Conservation (phyloP, 805 yeast species). For the Cyberlindnera mycetangii region DNA sequence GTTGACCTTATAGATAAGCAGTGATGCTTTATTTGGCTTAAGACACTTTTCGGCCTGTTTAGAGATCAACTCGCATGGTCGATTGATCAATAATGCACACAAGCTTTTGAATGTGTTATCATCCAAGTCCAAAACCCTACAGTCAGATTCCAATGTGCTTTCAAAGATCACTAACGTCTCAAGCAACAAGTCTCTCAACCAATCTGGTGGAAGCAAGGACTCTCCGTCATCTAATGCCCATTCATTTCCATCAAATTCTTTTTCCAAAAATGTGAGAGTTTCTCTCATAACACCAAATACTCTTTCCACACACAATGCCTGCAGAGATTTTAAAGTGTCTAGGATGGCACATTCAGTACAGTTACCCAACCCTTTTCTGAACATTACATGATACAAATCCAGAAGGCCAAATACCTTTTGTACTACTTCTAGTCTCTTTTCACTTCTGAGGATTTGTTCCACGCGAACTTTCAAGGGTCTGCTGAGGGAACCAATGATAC, state of each 20-base stretch:
- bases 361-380: constrained; percentile 31
- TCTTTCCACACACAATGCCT: constrained; percentile 36
- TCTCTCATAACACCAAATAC: constrained; percentile 38
- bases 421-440: constrained; percentile 51
- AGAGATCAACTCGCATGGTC: constrained; percentile 31
- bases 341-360: constrained; percentile 24
- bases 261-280: constrained; percentile 29
- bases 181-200: constrained; percentile 65
- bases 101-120: constrained; percentile 36
- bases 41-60: constrained; percentile 29
- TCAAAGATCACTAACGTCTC: constrained; percentile 53
- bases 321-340: constrained; percentile 30
- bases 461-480: constrained; percentile 60
- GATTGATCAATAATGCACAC: constrained; percentile 40
- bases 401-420: constrained; percentile 61
- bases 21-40: constrained; percentile 17
- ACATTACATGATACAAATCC: constrained; percentile 69
- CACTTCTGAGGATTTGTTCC: constrained; percentile 67
- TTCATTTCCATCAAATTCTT: constrained; percentile 27
- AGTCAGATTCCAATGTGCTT: constrained; percentile 7
- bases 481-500: constrained; percentile 51
- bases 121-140: constrained; percentile 38
- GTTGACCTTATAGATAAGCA: constrained; percentile 49
- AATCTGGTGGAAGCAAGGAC: constrained; percentile 79
- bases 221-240: constrained; percentile 35